These are phyloP conservation scores for Cyberlindnera galapagoensis DNA, from an alignment of 805 yeast species.

Conservation along the genomic window DNA sequence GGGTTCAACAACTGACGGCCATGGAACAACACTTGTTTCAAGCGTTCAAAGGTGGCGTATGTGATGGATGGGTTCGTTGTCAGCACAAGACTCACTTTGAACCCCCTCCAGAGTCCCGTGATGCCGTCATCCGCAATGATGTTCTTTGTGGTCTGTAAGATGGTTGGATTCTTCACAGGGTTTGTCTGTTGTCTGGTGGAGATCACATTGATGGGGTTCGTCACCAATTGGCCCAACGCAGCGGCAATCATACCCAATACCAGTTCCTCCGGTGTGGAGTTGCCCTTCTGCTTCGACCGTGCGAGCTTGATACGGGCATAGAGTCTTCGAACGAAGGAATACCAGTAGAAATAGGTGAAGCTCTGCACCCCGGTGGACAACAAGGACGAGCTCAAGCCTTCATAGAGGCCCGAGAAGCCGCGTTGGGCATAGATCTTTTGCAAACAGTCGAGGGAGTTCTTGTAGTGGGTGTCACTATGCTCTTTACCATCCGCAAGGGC, in stretches of 20 bases:
- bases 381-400: conserved; percentile 62
- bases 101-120: conserved; percentile 75
- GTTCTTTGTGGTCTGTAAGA: conserved; percentile 39
- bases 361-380: conserved; percentile 71
- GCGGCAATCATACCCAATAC: conserved; percentile 76
- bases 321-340: conserved; percentile 61
- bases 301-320: conserved; percentile 29
- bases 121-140: conserved; percentile 59
- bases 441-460: conserved; percentile 58
- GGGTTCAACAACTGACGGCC: conserved; percentile 41
- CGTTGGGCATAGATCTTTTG: conserved; percentile 45
- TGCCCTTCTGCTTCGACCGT: conserved; percentile 20
- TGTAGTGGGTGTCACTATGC: conserved; percentile 31
- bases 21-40: conserved; percentile 41
- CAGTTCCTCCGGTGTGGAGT: conserved; percentile 61
- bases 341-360: conserved; percentile 85
- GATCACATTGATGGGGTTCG: conserved; percentile 74
- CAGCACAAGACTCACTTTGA: conserved; percentile 71
- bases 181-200: conserved; percentile 62
- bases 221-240: conserved; percentile 70
- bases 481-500: conserved; percentile 2
- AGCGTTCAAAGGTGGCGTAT: conserved; percentile 70
- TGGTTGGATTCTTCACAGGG: conserved; percentile 24
- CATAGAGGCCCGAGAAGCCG: conserved; percentile 66
- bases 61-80: conserved; percentile 84